Percentiles rank a stretch among this genome's conserved stretches.
Conservation (phyloP, 1,284 basidiomycete genomes). For the Cutaneotrichosporon spelunceum region DNA sequence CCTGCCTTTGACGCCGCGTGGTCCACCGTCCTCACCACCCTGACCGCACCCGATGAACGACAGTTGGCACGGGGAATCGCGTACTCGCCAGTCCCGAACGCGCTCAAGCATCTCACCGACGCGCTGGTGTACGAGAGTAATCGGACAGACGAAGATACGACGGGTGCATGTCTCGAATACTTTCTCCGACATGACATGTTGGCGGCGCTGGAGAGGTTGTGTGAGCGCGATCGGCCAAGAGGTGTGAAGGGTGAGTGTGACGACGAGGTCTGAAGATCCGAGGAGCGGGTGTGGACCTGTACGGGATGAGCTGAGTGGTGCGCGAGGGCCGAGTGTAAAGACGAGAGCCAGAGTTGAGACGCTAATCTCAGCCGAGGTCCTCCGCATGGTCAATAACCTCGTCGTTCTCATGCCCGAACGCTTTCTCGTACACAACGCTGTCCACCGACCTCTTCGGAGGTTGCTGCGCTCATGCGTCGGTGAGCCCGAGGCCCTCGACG, state of each 20-base stretch:
- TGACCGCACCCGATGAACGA: constrained; percentile 48
- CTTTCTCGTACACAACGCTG: constrained; percentile 83
- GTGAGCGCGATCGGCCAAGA: constrained; percentile 73
- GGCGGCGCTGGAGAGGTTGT: constrained; percentile 76
- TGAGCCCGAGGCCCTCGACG: constrained; percentile 73
- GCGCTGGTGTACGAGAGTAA: constrained; percentile 81
- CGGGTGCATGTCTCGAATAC: constrained; percentile 84
- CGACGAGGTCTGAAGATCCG: neutral
- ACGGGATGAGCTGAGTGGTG: constrained; percentile 73
- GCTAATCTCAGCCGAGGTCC: constrained; percentile 61
- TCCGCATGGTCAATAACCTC: constrained; percentile 79
- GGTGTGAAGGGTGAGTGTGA: constrained; percentile 62
- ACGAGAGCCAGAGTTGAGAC: neutral
- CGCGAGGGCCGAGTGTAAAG: constrained; percentile 57
- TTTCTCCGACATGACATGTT: constrained; percentile 85
- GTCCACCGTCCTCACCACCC: constrained; percentile 32
- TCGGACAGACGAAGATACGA: constrained; percentile 72
- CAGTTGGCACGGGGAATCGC: constrained; percentile 63
- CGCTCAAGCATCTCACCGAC: constrained; percentile 79
- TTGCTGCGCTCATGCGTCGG: constrained; percentile 84
- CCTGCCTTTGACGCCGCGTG: constrained; percentile 43
- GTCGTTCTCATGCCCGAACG: constrained; percentile 83
- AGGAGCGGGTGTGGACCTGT: constrained; percentile 55
- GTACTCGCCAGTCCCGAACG: constrained; percentile 72
- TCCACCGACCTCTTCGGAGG: constrained; percentile 81